Percentiles rank a stretch among this genome's conserved stretches.
phyloP scores from a whole-genome alignment of 495 filamentous ascomycete genomes.

The Penicillium soppii region DNA sequence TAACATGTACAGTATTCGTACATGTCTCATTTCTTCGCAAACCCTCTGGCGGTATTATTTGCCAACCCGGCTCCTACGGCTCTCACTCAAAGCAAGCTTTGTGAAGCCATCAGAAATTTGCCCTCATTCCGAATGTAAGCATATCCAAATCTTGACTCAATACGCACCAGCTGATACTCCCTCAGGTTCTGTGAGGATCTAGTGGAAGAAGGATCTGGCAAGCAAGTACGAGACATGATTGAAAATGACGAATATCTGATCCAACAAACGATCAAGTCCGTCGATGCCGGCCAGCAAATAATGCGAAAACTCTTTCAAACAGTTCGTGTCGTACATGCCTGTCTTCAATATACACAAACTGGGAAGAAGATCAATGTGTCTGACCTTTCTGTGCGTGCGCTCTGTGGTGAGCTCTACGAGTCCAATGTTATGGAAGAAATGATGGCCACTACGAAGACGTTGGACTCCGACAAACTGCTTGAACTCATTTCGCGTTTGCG shows the following conservation, averaged over 20 bases:
- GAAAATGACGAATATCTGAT: constrained; percentile 50
- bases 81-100: constrained; percentile 51
- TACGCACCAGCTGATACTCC: constrained; percentile 1
- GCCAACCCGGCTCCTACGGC: constrained; percentile 31
- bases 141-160: background rate
- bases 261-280: constrained; percentile 28
- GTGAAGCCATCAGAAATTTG: constrained; percentile 74
- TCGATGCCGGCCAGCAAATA: constrained; percentile 37
- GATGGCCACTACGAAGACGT: constrained; percentile 48
- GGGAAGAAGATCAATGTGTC: constrained; percentile 41
- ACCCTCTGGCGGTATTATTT: constrained; percentile 73
- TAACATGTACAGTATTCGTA: constrained; percentile 68
- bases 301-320: constrained; percentile 47
- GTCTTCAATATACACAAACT: constrained; percentile 41
- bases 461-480: constrained; percentile 42
- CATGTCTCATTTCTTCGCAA: constrained; percentile 96
- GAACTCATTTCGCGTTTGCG: constrained; percentile 22
- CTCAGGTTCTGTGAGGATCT: constrained; percentile 46
- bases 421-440: constrained; percentile 54
- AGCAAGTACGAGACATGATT: constrained; percentile 47
- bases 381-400: constrained; percentile 55
- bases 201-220: constrained; percentile 38
- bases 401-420: constrained; percentile 55
- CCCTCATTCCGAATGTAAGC: constrained; percentile 72
- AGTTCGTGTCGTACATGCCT: constrained; percentile 43